Conservation (phyloP, 768 basidiomycete genomes). For the Phanerochaete sordida region DNA sequence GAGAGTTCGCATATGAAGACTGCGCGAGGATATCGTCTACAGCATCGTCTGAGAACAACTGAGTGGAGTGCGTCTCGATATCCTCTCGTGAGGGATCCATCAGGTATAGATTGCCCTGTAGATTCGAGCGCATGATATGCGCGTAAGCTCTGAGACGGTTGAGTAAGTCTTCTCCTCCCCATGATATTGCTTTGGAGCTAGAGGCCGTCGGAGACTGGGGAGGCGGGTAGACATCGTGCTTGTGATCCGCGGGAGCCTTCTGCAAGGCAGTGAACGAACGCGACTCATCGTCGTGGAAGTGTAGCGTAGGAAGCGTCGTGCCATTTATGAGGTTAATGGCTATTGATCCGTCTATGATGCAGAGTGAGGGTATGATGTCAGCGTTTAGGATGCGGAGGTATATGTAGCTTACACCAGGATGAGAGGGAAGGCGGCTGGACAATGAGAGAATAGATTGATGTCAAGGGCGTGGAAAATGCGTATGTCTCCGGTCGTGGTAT, state of each 20-base stretch:
- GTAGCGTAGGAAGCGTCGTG: constrained; percentile 81
- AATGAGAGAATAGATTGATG: constrained; percentile 85
- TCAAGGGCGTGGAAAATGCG: constrained; percentile 91
- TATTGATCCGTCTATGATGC: constrained; percentile 70
- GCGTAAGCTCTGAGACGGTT: constrained; percentile 72
- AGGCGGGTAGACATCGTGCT: constrained; percentile 52
- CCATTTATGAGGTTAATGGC: constrained; percentile 87
- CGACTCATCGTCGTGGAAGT: constrained; percentile 98
- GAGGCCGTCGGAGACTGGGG: constrained; percentile 49
- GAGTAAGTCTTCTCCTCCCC: constrained; percentile 88
- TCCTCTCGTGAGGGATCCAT: constrained; percentile 93
- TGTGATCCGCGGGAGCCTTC: constrained; percentile 35
- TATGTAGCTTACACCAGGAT: constrained; percentile 64
- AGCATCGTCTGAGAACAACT: constrained; percentile 81
- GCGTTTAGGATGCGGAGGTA: neutral
- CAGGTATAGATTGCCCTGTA: constrained; percentile 84
- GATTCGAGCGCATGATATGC: constrained; percentile 77
- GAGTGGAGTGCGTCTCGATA: constrained; percentile 85
- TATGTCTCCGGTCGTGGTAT: constrained; percentile 84
- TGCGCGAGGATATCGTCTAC: constrained; percentile 84
- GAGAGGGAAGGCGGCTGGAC: constrained; percentile 81
- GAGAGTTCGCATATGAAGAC: constrained; percentile 71
- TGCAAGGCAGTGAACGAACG: constrained; percentile 59
- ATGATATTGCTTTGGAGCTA: constrained; percentile 48
- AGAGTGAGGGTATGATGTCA: constrained; percentile 1